Percentiles rank a stretch among this genome's conserved stretches.
Evolutionary conservation across 208 protist genomes (phyloP).

Genomic region (Histomonas meleagridis): DNA sequence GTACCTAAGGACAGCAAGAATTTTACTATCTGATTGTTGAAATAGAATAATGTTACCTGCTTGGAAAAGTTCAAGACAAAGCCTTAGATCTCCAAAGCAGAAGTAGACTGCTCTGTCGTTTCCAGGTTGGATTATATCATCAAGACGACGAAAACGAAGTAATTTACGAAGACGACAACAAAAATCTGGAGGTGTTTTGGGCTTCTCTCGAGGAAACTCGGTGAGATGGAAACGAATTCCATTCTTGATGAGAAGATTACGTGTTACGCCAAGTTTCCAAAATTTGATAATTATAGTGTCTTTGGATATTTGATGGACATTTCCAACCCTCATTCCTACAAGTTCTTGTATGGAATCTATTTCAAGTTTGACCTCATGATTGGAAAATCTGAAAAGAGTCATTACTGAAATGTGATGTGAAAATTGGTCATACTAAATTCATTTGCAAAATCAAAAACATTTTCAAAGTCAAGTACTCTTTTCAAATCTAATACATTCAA

Average conservation of each 20-base stretch:
- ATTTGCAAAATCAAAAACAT: too few species aligned
- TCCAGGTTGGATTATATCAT: slow-evolving; percentile 22
- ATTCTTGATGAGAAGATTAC: background rate
- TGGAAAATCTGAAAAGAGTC: background rate
- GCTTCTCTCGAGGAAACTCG: slow-evolving; percentile 23
- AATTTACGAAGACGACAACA: background rate
- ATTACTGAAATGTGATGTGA: background rate
- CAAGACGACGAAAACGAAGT: background rate
- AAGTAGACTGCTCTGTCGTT: slow-evolving; percentile 27
- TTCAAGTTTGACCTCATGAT: slow-evolving; percentile 23
- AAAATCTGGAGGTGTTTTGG: background rate
- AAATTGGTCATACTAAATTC: too few species aligned
- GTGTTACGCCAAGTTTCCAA: background rate
- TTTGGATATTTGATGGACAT: background rate
- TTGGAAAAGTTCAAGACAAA: slow-evolving; percentile 21
- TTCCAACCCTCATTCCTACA: background rate
- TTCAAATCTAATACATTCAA: too few species aligned
- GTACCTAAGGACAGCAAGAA: background rate
- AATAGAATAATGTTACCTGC: slow-evolving; percentile 24
- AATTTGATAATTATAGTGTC: slow-evolving; percentile 12
- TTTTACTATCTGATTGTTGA: background rate
- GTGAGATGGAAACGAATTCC: slow-evolving; percentile 3
- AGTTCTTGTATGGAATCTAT: slow-evolving; percentile 28
- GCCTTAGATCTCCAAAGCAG: background rate
- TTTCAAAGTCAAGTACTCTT: too few species aligned